A percentile compares a stretch with the other conserved stretches of the same genome.
Conservation (phyloP, 2,329 filamentous ascomycete genomes). For the Aspergillus sclerotialis region DNA sequence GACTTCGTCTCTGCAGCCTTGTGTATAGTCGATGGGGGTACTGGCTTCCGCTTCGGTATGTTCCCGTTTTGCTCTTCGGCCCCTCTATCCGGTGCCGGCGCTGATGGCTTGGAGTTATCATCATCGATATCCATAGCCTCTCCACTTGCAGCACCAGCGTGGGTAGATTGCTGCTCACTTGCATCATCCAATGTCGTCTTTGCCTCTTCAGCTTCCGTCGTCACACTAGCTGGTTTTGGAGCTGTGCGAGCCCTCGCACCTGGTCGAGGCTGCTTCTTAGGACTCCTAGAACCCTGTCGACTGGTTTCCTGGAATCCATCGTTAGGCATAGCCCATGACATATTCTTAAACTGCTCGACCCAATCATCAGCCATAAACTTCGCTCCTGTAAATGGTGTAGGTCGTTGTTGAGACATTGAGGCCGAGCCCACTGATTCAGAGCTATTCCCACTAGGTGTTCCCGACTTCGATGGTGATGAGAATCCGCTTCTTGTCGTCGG, state of each 20-base stretch:
- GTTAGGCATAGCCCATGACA: conserved; percentile 24
- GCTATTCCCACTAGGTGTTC: background rate
- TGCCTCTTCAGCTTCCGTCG: conserved; percentile 34
- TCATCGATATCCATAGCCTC: conserved; percentile 45
- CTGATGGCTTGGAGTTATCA: conserved; percentile 18
- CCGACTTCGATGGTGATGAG: no score
- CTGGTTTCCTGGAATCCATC: conserved; percentile 20
- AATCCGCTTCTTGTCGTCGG: no score
- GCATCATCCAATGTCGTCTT: conserved; percentile 21
- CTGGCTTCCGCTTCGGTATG: conserved; percentile 8
- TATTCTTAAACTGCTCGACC: conserved; percentile 29
- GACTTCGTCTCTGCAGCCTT: conserved; percentile 5
- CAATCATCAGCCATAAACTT: conserved; percentile 35
- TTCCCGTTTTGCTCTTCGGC: conserved; percentile 13
- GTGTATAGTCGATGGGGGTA: conserved; percentile 4
- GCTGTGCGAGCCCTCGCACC: conserved; percentile 19
- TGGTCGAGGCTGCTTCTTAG: conserved; percentile 26
- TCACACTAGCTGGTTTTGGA: conserved; percentile 29
- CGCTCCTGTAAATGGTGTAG: conserved; percentile 24
- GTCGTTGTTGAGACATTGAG: conserved; percentile 16
- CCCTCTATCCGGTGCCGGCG: conserved; percentile 3
- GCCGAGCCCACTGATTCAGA: conserved; percentile 2
- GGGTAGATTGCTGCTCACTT: conserved; percentile 11
- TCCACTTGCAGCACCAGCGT: conserved; percentile 12
- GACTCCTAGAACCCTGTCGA: conserved; percentile 21